Percentiles rank a stretch among this genome's conserved stretches.
Evolutionary conservation across 106 monocot species (phyloP).

Genomic region (Allium cepa): DNA sequence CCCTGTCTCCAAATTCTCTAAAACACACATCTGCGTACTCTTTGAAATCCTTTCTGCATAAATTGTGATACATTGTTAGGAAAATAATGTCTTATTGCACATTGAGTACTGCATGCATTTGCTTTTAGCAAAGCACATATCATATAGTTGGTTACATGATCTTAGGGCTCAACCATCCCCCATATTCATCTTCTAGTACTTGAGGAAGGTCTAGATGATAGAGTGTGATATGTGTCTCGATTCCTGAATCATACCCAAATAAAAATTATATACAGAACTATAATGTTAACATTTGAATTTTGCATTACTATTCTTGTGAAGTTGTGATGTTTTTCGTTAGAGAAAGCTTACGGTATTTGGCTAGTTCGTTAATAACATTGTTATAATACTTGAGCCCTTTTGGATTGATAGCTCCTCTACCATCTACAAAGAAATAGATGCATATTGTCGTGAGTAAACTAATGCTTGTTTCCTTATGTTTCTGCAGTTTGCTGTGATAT

Average conservation of each 20-base stretch:
- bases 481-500: background rate
- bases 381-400: constrained; percentile 43
- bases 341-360: constrained; percentile 16
- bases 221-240: constrained; percentile 49
- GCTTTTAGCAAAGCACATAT: too few species aligned
- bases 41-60: constrained; percentile 59
- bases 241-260: constrained; percentile 24
- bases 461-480: too few species aligned
- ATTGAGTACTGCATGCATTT: too few species aligned
- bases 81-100: too few species aligned
- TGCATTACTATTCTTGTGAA: too few species aligned
- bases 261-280: background rate
- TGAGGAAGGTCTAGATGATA: constrained; percentile 69
- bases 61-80: background rate
- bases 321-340: too few species aligned
- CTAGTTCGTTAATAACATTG: constrained; percentile 32
- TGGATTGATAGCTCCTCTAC: constrained; percentile 38
- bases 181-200: constrained; percentile 59
- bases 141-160: constrained; percentile 33
- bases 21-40: constrained; percentile 61
- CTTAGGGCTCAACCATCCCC: constrained; percentile 50
- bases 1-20: constrained; percentile 57
- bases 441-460: too few species aligned
- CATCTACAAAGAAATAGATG: constrained; percentile 17
- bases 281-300: background rate